Base-by-base conservation (phyloP, 371 early-diverging fungal species). In the Mucor piriformis region DNA sequence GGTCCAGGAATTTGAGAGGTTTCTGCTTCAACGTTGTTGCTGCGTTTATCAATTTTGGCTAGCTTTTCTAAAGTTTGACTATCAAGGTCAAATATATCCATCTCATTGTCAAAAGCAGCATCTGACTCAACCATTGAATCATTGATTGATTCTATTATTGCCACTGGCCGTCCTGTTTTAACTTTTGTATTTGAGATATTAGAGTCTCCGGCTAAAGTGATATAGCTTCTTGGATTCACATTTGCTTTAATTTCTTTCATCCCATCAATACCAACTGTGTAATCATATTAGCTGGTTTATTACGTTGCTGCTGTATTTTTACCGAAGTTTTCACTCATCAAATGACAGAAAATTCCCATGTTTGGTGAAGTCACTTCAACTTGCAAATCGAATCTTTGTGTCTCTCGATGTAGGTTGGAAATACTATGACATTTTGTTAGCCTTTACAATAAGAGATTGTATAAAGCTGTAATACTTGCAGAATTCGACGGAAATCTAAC, bases 311-410 rank as follows among this genome's bases (percentile, higher is more conserved):
- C 16, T 37, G 20, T 38, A 20, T 54, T 4, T 27, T 44, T 72
- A 74, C 81, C 62, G 60, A 70, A 77, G 20, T 76, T 72, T 55
- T 77, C 81, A 29, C 72, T 72, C 32, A 74, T 66, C 3, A 77
- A 35, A 44, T 70, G 54, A 40, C 65, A 70, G 21, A 38, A 50
- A 1, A 77, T 52, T 0, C 2, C 33, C 23, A 50, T 65, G 10
- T 43, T 43, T 15, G 60, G 37, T 2, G 43, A 47, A 2, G 18
- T 55, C 0, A 70, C 16, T 20, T 54, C 38, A 0, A 70, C 54
- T 44, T 49, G 34, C 8, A 81, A 16, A 3, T 57, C 38, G 34
- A 73, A 70, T 3, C 3, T 21, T 3, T 67, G 65, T 7, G 20
- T 56, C 35, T 50, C 51, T 18, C 66, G 48, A 33, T 68, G 67